Percentiles rank a stretch among this genome's conserved stretches.
Evolutionary conservation across 139 green algal genomes (phyloP).

Genomic region (Micractinium sp.): DNA sequence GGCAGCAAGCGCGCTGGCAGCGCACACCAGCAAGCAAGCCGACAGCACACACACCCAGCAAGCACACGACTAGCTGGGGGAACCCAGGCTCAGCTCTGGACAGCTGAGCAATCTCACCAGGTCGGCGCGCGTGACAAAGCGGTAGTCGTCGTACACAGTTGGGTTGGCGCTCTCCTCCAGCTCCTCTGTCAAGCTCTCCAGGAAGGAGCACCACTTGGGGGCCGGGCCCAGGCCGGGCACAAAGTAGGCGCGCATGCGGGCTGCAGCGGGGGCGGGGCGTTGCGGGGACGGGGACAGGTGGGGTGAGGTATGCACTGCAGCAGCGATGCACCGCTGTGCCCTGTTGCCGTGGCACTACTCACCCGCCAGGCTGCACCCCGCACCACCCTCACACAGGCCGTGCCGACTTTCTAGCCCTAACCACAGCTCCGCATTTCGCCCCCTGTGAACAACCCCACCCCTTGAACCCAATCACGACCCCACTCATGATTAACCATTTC

Average conservation of each 20-base stretch:
- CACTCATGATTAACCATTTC: too few species aligned
- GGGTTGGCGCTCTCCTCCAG: conserved; percentile 87
- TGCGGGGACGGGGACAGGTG: too few species aligned
- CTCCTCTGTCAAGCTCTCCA: conserved; percentile 97
- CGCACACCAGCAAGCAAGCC: too few species aligned
- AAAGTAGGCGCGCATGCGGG: conserved; percentile 78
- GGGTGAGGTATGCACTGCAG: not conserved
- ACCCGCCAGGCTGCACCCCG: not conserved
- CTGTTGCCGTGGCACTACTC: not conserved
- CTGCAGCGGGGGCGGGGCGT: conserved; percentile 15
- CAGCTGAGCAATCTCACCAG: conserved; percentile 32
- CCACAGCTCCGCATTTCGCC: not conserved
- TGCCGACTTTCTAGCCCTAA: not conserved
- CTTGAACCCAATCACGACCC: too few species aligned
- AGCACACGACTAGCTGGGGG: too few species aligned
- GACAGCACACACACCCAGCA: not conserved
- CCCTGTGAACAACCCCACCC: too few species aligned
- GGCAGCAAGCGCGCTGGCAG: not conserved
- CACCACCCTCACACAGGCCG: not conserved
- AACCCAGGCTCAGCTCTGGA: too few species aligned
- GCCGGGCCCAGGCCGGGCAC: conserved; percentile 92
- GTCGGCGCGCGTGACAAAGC: conserved; percentile 70
- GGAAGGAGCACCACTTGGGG: conserved; percentile 94
- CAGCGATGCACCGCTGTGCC: not conserved
- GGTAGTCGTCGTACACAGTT: conserved; percentile 96